Base-by-base conservation (phyloP, 2,329 filamentous ascomycete genomes). In the Pseudocercospora musae region DNA sequence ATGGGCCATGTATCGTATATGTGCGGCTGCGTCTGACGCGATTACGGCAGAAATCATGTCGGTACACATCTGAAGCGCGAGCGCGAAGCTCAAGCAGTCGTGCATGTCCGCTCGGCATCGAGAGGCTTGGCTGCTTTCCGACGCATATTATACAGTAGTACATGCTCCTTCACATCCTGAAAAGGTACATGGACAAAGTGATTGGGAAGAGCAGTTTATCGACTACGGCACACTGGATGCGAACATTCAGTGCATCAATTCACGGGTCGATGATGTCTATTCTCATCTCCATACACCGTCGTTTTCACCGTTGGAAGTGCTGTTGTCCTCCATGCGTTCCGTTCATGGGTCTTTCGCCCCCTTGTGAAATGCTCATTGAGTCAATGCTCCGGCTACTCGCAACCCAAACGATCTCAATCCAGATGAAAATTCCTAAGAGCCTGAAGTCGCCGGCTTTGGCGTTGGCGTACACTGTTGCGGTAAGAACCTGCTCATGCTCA, bases 351-450 rank as follows among this genome's bases (percentile, higher is more conserved):
- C 46, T 49, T 23, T 8, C 21, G 44, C 44, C 9, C 10, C 21
- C 44, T 11, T 50, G 48, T 29, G 48, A 52, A 21, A 29, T 52
- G 8, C 21, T 4, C 48, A 52, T 52, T n/a, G 48, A 52, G 4
- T 52, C 48, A 13, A 52, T 29, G 48, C 48, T 52, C 25, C 48
- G 20, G 13, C 20, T 27, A 23, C 46, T 50, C 8, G 83, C 81
- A 42, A 87, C 76, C 88, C 88, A 91, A 37, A 87, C 81, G 23
- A 88, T 80, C 71, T 89, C 85, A 68, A 90, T 82, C 88, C 88
- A 89, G 53, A 88, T 78, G 69, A 89, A 89, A 53, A 91, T 79
- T 54, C 82, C 75, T 70, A 87, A 85, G 9, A 89, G 79, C 4
- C 81, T 78, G 23, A 76, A 72, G 10, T 69, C 67, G 15, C 71